Conservation (phyloP, 495 filamentous ascomycete genomes). For the Daldinia grandis region DNA sequence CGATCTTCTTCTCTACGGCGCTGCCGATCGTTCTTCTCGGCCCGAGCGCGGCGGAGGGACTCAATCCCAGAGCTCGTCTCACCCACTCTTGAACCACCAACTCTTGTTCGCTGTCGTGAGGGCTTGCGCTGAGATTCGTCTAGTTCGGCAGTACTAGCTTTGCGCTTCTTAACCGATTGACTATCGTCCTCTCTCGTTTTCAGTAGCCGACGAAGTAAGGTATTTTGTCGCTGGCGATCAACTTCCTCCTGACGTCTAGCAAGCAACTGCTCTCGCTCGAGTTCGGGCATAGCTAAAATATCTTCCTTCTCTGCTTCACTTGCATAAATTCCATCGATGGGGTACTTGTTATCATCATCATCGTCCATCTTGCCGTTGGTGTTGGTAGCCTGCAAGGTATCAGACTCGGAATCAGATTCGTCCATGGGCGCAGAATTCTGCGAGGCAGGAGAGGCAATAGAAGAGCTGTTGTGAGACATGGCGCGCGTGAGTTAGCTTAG, state of each 20-base stretch:
- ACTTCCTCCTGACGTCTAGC: conserved; percentile 86
- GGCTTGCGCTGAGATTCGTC: conserved; percentile 80
- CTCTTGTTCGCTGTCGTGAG: conserved; percentile 78
- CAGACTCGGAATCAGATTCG: conserved; percentile 81
- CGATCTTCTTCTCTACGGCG: conserved; percentile 74
- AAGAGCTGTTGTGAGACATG: conserved; percentile 21
- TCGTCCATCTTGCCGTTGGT: conserved; percentile 62
- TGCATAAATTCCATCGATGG: conserved; percentile 87
- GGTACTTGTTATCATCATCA: conserved; percentile 74
- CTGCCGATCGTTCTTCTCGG: conserved; percentile 81
- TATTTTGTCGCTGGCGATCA: conserved; percentile 81
- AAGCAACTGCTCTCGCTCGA: conserved; percentile 87
- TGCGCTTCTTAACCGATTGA: conserved; percentile 72
- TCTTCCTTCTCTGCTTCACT: conserved; percentile 79
- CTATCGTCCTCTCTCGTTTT: conserved; percentile 54
- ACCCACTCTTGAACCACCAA: conserved; percentile 80
- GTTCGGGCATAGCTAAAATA: conserved; percentile 87
- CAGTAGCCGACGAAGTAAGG: conserved; percentile 77
- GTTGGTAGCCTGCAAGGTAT: conserved; percentile 54
- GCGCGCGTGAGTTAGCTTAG: conserved; percentile 1
- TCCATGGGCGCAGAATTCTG: conserved; percentile 87
- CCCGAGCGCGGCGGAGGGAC: conserved; percentile 81
- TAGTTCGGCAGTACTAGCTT: conserved; percentile 75
- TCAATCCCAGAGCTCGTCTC: conserved; percentile 81
- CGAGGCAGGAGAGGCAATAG: conserved; percentile 71